These are phyloP conservation scores for Zygnema cylindricum DNA, from an alignment of 139 green algal genomes.

Conservation along the genomic window DNA sequence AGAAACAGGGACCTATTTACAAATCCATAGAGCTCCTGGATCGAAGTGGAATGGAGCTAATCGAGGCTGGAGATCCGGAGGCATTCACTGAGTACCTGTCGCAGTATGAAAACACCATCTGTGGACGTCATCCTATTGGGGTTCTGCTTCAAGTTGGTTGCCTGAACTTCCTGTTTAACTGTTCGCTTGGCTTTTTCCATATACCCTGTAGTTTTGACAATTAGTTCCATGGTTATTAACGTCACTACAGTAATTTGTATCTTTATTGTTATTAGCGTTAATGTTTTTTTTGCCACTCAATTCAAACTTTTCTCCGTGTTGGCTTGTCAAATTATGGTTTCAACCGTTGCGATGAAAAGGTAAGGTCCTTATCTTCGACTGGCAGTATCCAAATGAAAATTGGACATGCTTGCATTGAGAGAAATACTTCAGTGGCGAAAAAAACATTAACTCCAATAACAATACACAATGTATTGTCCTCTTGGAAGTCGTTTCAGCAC, in stretches of 20 bases:
- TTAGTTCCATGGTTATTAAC: too few relatives aligned
- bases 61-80: slow-evolving; percentile 76
- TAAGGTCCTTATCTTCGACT: too few relatives aligned
- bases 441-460: too few relatives aligned
- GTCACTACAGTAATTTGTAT: too few relatives aligned
- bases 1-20: slow-evolving; percentile 80
- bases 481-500: not conserved
- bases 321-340: not conserved
- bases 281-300: too few relatives aligned
- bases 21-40: slow-evolving; percentile 87
- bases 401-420: not conserved
- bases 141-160: slow-evolving; percentile 80
- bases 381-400: too few relatives aligned
- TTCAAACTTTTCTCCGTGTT: too few relatives aligned
- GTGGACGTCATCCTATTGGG: slow-evolving; percentile 91
- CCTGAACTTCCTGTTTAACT: not conserved
- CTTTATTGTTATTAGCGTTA: too few relatives aligned
- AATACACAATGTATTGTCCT: too few relatives aligned
- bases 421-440: too few relatives aligned
- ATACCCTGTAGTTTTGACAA: slow-evolving; percentile 15
- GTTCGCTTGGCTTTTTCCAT: not conserved
- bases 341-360: too few relatives aligned
- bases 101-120: slow-evolving; percentile 90
- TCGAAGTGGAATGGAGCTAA: slow-evolving; percentile 81
- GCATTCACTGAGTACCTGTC: slow-evolving; percentile 77